A percentile compares a stretch with the other conserved stretches of the same genome.
Conservation (phyloP, 106 monocot genomes). For the Dendrobium catenatum region DNA sequence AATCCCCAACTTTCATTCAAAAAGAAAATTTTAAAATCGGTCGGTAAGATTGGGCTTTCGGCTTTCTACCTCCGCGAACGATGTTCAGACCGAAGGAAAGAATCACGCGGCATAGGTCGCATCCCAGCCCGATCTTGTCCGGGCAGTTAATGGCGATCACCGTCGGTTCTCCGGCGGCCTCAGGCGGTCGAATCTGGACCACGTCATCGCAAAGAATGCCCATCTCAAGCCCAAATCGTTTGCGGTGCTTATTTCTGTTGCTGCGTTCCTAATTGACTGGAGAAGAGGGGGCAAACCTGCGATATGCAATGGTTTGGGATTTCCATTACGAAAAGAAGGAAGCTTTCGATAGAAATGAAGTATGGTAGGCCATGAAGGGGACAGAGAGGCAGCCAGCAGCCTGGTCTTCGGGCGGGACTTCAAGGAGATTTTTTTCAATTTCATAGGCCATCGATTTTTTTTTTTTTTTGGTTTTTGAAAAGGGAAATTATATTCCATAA, state of each 20-base stretch:
- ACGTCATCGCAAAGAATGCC: constrained; percentile 46
- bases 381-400: not conserved
- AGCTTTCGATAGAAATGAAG: not conserved
- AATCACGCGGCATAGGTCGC: constrained; percentile 74
- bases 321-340: not conserved
- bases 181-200: constrained; percentile 45
- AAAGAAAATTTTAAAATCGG: not conserved
- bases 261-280: not conserved
- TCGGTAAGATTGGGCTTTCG: not conserved
- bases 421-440: not conserved
- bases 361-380: not conserved
- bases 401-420: not conserved
- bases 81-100: constrained; percentile 67
- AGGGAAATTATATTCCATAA: too few relatives aligned
- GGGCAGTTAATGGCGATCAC: constrained; percentile 66
- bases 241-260: not conserved
- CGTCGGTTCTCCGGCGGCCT: constrained; percentile 40
- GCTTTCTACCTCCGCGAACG: constrained; percentile 45
- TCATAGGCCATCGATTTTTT: too few relatives aligned
- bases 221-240: constrained; percentile 9
- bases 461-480: too few relatives aligned
- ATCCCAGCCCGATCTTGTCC: constrained; percentile 78
- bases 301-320: not conserved
- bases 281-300: not conserved
- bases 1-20: not conserved